Base-by-base conservation (phyloP, 139 green algal genomes). In the Micractinium conductrix region DNA sequence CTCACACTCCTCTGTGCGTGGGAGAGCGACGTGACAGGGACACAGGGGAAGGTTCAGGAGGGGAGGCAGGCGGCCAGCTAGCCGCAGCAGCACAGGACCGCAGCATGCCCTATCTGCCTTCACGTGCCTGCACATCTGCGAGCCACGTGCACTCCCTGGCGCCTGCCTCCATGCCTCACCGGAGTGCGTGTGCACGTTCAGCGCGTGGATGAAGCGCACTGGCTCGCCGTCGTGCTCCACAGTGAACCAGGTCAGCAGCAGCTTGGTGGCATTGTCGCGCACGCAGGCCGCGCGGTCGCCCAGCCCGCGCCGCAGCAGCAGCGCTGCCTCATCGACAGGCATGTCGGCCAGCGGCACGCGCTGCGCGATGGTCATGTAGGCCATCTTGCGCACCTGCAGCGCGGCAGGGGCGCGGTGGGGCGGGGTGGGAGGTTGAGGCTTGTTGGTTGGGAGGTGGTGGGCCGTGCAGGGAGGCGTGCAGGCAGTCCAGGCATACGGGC, bases 241-340 rank as follows among this genome's bases (percentile, higher is more conserved):
- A n/a, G n/a, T n/a, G 50, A 94, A 83, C 91, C 91, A 95, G 17
- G 28, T 16, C 26, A 72, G 67, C 28, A 94, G 48, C 84, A 95
- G 58, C 55, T 38, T 67, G 7, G 26, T 12, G 21, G 44, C 22
- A 87, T 88, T 1, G 83, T 83, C 35, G 12, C 48, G 70, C 30
- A 93, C 87, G 12, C 37, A 37, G 33, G 62, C 45, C 8, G 76
- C 33, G 22, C 93, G 88, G 79, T 95, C 93, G 6, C 26, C 35
- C 38, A 95, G 85, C 8, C 93, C 93, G 19, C 84, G 68, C 33
- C 72, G 65, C 63, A 95, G 69, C 58, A 93, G 86, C 30, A 78
- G 5, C 2, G 82, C 84, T 2, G 87, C 74, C 58, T 91, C 78
- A 0, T 80, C 75, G 22, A 42, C 17, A 19, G 74, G 85, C 71